Evolutionary conservation across 768 basidiomycete species (phyloP), one percentile per base, ranked within the genome.

Genomic region (Hericium rajendrae): DNA sequence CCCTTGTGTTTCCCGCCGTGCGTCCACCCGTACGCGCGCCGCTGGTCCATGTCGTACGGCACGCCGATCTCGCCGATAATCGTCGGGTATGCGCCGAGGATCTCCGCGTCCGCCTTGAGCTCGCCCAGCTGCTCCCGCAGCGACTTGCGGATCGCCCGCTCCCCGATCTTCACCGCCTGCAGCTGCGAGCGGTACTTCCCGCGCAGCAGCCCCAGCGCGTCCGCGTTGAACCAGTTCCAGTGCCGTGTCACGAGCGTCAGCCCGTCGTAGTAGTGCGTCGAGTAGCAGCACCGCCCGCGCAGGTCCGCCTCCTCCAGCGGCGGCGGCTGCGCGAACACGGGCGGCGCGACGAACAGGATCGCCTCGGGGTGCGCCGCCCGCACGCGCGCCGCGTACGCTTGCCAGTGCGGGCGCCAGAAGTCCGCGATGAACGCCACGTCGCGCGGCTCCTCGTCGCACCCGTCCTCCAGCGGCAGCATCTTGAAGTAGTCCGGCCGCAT

Each of bases 11-110:
- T 81, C 60, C 88, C 81, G 50, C 76, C 70, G 70, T 86, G 79
- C 62, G 76, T 84, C 70, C 79, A 90, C 37, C 91, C 89, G 71
- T 99, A 99, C 13, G 91, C 78, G 49, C 79, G 76, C 70, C 91
- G 92, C 55, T 73, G 73, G 67, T 99, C 95, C 87, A 99, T 86
- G 68, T 99, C 94, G 66, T 86, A 92, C 2, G 95, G 95, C 1
- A 84, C 89, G 13, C 95, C 95, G 53, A 97, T 95, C 74, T 99
- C 95, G 11, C 95, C 94, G 38, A 99, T 88, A 61, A 98, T 76
- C 0, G 90, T 94, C 1, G 95, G 95, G 65, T 87, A 97, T 16
- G 72, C 58, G 1, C 84, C 82, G 6, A 89, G 75, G 51, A 85
- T 83, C 32, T 71, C 69, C 0, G 85, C 81, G 63, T 99, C 94